Evolutionary conservation across 495 filamentous ascomycete genomes (phyloP).

Genomic region (Extremus antarcticus): DNA sequence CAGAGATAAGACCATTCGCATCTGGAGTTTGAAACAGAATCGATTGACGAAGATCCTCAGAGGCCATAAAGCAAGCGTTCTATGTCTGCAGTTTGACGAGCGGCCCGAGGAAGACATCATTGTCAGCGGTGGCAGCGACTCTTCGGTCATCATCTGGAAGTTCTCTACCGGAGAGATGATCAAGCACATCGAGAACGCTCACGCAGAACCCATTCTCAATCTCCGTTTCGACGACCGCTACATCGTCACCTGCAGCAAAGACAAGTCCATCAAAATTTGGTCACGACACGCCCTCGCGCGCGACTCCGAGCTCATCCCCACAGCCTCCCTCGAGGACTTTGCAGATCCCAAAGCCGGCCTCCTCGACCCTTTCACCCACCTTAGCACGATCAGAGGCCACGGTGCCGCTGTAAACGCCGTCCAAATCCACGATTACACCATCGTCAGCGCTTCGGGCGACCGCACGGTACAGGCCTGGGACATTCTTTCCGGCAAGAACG

Average conservation of each 20-base stretch:
- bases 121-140: conserved; percentile 87
- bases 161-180: conserved; percentile 82
- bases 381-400: conserved; percentile 60
- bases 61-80: conserved; percentile 75
- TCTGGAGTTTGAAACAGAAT: conserved; percentile 80
- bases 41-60: conserved; percentile 63
- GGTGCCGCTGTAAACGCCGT: conserved; percentile 92
- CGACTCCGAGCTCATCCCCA: conserved; percentile 39
- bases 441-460: conserved; percentile 92
- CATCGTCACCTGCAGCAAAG: conserved; percentile 92
- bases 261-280: conserved; percentile 92
- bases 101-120: conserved; percentile 80
- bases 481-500: conserved; percentile 63
- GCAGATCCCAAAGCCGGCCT: conserved; percentile 7
- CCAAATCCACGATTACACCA: conserved; percentile 71
- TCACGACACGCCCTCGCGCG: conserved; percentile 59
- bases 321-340: conserved; percentile 50
- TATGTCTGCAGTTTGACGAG: conserved; percentile 96
- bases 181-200: conserved; percentile 60
- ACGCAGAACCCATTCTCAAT: conserved; percentile 88
- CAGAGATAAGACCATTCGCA: conserved; percentile 72
- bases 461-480: conserved; percentile 89
- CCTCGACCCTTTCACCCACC: conserved; percentile 53
- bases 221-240: conserved; percentile 84
- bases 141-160: conserved; percentile 77